Conservation (phyloP, 345 rosid genomes). For the Noccaea caerulescens region DNA sequence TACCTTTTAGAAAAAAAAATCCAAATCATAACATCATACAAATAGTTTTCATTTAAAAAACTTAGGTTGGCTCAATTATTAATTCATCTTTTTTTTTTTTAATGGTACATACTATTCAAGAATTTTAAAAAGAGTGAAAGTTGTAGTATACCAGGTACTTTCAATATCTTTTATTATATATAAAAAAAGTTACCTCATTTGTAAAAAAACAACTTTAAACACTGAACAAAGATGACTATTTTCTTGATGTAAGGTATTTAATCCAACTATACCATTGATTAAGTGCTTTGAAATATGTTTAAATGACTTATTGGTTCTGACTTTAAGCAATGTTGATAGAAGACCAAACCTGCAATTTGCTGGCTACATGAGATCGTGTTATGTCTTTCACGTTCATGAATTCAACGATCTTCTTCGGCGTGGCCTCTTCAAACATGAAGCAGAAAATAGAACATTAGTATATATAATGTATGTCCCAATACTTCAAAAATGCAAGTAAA, state of each 20-base stretch:
- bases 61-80: neutral
- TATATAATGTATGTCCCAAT: neutral
- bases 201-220: neutral
- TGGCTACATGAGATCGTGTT: slow-evolving; percentile 64
- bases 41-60: no score
- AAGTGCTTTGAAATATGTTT: slow-evolving; percentile 1
- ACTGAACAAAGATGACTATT: neutral
- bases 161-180: neutral
- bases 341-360: slow-evolving; percentile 69
- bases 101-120: neutral
- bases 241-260: slow-evolving; percentile 1
- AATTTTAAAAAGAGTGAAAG: neutral
- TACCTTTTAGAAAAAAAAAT: no score
- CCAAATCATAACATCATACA: neutral
- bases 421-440: slow-evolving; percentile 54
- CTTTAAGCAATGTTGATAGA: neutral
- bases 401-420: slow-evolving; percentile 63
- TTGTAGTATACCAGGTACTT: neutral
- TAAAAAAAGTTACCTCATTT: neutral
- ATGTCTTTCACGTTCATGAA: slow-evolving; percentile 59
- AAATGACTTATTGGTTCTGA: neutral
- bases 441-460: neutral
- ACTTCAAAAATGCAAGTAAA: neutral
- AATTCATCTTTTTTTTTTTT: neutral
- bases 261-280: neutral